Conservation (phyloP, 306 rosid species). For the Elaeagnus macrophylla region DNA sequence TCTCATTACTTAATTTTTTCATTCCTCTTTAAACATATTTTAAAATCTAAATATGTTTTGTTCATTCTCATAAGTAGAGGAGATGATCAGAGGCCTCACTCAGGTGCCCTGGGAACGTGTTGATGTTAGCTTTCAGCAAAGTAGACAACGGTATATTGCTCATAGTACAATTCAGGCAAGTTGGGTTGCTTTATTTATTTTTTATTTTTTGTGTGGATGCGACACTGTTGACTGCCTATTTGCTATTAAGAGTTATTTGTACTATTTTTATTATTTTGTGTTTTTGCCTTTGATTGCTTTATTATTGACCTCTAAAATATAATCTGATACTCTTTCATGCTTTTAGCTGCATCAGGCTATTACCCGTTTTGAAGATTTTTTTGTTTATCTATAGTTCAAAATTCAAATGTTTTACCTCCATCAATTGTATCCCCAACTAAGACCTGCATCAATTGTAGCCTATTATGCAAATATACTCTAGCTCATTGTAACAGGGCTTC, state of each 20-base stretch:
- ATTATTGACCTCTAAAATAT: no score
- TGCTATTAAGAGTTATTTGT: no score
- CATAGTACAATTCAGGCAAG: slow-evolving; percentile 94
- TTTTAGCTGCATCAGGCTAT: no score
- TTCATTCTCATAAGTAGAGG: slow-evolving; percentile 40
- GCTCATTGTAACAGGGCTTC: no score
- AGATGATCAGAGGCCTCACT: slow-evolving; percentile 82
- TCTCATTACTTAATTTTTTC: not conserved
- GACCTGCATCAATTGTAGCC: no score
- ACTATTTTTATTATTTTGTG: slow-evolving; percentile 2
- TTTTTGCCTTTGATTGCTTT: not conserved
- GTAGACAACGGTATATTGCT: slow-evolving; percentile 71
- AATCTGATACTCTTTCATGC: no score
- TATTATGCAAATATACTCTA: no score
- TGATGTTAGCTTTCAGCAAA: slow-evolving; percentile 80
- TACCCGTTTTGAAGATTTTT: no score
- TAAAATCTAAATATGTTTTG: slow-evolving; percentile 3
- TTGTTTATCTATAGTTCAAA: no score
- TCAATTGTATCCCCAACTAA: no score
- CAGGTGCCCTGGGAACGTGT: slow-evolving; percentile 90
- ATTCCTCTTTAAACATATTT: slow-evolving; percentile 4
- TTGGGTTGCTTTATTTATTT: not conserved
- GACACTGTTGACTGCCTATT: no score
- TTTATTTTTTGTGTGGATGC: not conserved
- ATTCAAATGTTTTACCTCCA: no score